Evolutionary conservation across 2,329 filamentous ascomycete genomes (phyloP).

Genomic region (Botrytis fragariae): DNA sequence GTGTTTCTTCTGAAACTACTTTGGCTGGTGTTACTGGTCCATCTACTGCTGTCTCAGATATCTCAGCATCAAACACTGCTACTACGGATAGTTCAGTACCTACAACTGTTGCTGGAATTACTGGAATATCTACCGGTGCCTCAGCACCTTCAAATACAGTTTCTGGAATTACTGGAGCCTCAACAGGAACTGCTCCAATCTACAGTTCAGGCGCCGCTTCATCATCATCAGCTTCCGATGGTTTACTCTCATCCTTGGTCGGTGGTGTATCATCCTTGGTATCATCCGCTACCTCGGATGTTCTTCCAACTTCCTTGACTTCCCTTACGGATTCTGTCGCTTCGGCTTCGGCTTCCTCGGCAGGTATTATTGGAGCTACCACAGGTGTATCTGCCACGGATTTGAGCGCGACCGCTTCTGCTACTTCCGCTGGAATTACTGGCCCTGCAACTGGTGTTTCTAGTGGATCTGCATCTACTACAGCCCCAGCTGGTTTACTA

Average conservation of each 20-base stretch:
- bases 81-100: neutral
- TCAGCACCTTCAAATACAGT: neutral
- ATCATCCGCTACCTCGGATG: slow-evolving; percentile 16
- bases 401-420: neutral
- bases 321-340: neutral
- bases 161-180: neutral
- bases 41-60: neutral
- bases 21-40: neutral
- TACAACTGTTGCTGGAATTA: neutral
- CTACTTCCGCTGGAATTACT: slow-evolving; percentile 1
- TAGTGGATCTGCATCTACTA: neutral
- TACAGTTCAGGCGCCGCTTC: neutral
- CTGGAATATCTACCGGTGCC: neutral
- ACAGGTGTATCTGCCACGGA: neutral
- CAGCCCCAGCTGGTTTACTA: neutral
- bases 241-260: slow-evolving; percentile 12
- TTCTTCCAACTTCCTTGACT: slow-evolving; percentile 12
- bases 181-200: slow-evolving; percentile 4
- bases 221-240: slow-evolving; percentile 6
- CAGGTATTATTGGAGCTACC: slow-evolving; percentile 3
- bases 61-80: neutral
- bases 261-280: neutral
- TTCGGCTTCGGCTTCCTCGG: neutral
- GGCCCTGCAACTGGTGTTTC: neutral
- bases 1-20: slow-evolving; percentile 14